phyloP scores from a whole-genome alignment of 2,329 filamentous ascomycete species.

The Fusarium euwallaceae region DNA sequence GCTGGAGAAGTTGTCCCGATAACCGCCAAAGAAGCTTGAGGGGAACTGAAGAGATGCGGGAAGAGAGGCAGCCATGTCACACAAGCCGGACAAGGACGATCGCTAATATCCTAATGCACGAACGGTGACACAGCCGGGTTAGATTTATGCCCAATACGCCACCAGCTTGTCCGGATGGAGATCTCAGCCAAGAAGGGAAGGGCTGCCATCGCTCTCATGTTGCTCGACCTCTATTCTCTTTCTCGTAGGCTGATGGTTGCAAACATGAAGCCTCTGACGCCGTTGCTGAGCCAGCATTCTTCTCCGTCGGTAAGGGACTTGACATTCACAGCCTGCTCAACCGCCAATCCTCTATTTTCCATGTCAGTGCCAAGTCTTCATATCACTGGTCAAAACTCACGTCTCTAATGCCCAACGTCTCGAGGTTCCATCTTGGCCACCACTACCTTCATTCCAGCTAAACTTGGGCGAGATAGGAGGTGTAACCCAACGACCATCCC shows the following conservation, averaged over 20 bases:
- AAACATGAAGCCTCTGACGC: conserved; percentile 80
- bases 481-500: conserved; percentile 81
- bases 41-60: not conserved
- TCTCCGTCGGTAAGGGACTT: conserved; percentile 78
- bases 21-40: not conserved
- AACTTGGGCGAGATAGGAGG: conserved; percentile 70
- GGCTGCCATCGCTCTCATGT: not conserved
- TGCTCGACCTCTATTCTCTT: not conserved
- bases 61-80: not conserved
- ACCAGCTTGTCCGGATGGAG: not conserved
- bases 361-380: conserved; percentile 6
- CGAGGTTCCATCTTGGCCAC: conserved; percentile 86
- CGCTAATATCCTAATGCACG: not conserved
- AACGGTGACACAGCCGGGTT: not conserved
- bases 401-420: conserved; percentile 84
- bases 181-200: not conserved
- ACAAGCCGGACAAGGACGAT: conserved; percentile 4
- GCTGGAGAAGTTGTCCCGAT: not conserved
- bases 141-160: conserved; percentile 20
- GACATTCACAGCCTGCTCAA: conserved; percentile 72
- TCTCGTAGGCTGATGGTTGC: conserved; percentile 55
- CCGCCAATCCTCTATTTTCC: conserved; percentile 66
- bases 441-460: conserved; percentile 63
- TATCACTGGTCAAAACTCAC: conserved; percentile 53
- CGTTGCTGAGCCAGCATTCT: conserved; percentile 90